Evolutionary conservation across 148 eudicot genomes (phyloP).

Genomic region (Camellia lanceoleosa): DNA sequence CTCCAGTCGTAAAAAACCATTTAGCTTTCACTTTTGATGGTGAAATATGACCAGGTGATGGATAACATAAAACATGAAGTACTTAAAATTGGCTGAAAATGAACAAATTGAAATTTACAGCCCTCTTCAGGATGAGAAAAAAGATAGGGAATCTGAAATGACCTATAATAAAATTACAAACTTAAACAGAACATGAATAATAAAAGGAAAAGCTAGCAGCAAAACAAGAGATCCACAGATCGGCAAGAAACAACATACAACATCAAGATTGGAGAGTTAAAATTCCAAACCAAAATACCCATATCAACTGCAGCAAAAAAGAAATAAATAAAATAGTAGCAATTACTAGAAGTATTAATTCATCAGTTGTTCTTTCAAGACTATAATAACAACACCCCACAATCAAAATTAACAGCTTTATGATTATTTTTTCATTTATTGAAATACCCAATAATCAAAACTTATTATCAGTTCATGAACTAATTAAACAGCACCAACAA

Average conservation of each 20-base stretch:
- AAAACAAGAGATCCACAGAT: background rate
- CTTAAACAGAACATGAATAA: background rate
- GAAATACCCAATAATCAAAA: background rate
- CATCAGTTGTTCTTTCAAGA: background rate
- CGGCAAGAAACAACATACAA: background rate
- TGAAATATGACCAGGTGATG: too few species aligned
- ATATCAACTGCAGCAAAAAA: background rate
- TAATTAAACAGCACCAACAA: background rate
- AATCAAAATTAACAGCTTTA: background rate
- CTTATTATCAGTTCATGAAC: background rate
- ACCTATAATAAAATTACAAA: background rate
- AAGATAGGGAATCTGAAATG: background rate
- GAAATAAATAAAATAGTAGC: background rate
- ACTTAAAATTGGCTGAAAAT: background rate
- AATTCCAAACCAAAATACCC: background rate
- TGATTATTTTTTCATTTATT: background rate
- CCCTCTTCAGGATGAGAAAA: too few species aligned
- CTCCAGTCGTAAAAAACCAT: too few species aligned
- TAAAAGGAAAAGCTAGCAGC: background rate
- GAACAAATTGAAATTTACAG: background rate
- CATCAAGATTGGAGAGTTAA: background rate
- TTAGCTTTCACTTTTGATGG: too few species aligned
- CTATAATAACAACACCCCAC: background rate
- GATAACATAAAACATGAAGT: background rate
- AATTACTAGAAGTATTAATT: background rate